A percentile compares a stretch with the other conserved stretches of the same genome.
Evolutionary conservation across 768 basidiomycete species (phyloP).

Genomic region (Psilocybe tampanensis): DNA sequence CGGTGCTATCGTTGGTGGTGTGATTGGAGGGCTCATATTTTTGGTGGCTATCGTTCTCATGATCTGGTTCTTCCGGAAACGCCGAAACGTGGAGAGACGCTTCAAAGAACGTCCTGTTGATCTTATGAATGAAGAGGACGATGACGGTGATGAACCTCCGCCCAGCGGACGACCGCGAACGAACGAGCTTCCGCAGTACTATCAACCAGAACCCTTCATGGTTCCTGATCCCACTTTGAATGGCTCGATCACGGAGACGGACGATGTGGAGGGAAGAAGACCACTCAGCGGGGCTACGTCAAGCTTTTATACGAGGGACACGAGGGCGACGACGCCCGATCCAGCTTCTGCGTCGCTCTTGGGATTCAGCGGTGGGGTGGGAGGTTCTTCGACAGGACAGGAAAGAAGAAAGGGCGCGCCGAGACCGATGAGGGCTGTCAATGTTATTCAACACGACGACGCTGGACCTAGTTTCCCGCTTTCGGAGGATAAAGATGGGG

Average conservation of each 20-base stretch:
- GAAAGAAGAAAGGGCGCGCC: slow-evolving; percentile 46
- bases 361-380: slow-evolving; percentile 16
- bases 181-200: slow-evolving; percentile 67
- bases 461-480: slow-evolving; percentile 56
- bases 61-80: slow-evolving; percentile 54
- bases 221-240: slow-evolving; percentile 60
- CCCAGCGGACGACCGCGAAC: slow-evolving; percentile 18
- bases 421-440: slow-evolving; percentile 66
- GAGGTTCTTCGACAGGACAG: slow-evolving; percentile 27
- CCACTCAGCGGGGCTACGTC: slow-evolving; percentile 43
- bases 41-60: slow-evolving; percentile 41
- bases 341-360: slow-evolving; percentile 17
- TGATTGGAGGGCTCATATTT: slow-evolving; percentile 56
- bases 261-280: slow-evolving; percentile 25
- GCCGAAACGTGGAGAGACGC: slow-evolving; percentile 34
- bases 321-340: slow-evolving; percentile 51
- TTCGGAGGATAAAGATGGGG: slow-evolving; percentile 27
- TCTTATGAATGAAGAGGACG: slow-evolving; percentile 65
- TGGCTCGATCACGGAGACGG: slow-evolving; percentile 30
- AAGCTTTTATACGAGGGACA: slow-evolving; percentile 40
- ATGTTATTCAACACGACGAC: slow-evolving; percentile 86
- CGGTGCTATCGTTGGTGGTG: slow-evolving; percentile 60
- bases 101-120: slow-evolving; percentile 65
- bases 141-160: slow-evolving; percentile 43
- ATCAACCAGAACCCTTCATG: slow-evolving; percentile 77